Conservation (phyloP, 169 alveolate genomes). For the Pseudocohnilembus persalinus region DNA sequence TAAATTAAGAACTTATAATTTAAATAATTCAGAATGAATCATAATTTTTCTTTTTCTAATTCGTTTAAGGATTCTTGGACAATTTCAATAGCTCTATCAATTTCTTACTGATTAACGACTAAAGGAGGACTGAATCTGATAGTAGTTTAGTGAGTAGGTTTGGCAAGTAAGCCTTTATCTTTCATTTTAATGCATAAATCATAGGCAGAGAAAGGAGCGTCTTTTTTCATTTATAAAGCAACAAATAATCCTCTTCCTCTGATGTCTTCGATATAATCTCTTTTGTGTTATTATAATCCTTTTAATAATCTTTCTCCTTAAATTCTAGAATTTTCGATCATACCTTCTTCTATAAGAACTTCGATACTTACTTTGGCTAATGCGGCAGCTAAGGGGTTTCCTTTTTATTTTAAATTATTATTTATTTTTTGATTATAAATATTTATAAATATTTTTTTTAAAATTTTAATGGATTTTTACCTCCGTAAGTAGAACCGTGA, state of each 20-base stretch:
- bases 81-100: slow-evolving; percentile 71
- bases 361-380: slow-evolving; percentile 86
- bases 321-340: slow-evolving; percentile 83
- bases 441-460: too few relatives aligned
- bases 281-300: slow-evolving; percentile 46
- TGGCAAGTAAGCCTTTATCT: slow-evolving; percentile 86
- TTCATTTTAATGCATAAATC: slow-evolving; percentile 66
- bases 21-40: too few relatives aligned
- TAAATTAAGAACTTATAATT: too few relatives aligned
- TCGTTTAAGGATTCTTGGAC: slow-evolving; percentile 20
- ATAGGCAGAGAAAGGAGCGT: slow-evolving; percentile 49
- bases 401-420: slow-evolving; percentile 43
- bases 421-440: too few relatives aligned
- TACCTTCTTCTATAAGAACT: slow-evolving; percentile 83
- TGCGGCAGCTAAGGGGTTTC: slow-evolving; percentile 89
- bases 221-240: slow-evolving; percentile 85
- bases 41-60: neutral
- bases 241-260: slow-evolving; percentile 90
- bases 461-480: slow-evolving; percentile 30
- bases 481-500: slow-evolving; percentile 94
- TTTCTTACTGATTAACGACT: slow-evolving; percentile 74
- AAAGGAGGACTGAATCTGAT: slow-evolving; percentile 94
- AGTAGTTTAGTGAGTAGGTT: slow-evolving; percentile 87
- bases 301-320: slow-evolving; percentile 72
- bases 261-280: slow-evolving; percentile 59